Percentiles rank a stretch among this genome's conserved stretches.
These are phyloP conservation scores for Dictyostelium discoideum DNA, from an alignment of 78 protist genomes.

Conservation along the genomic window dicty_2.7 NC_007091.3:247501-248000, in stretches of 20 bases:
- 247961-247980: constrained; percentile 79
- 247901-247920: constrained; percentile 83
- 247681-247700: constrained; percentile 78
- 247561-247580: neutral
- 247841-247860: constrained; percentile 27
- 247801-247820: neutral
- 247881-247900: constrained; percentile 51
- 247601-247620: neutral
- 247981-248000: constrained; percentile 86
- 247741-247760: constrained; percentile 78
- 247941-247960: constrained; percentile 80
- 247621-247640: constrained; percentile 92
- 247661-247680: constrained; percentile 84
- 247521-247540: neutral
- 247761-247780: constrained; percentile 5
- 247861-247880: constrained; percentile 68
- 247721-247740: constrained; percentile 84
- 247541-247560: neutral
- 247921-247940: constrained; percentile 86
- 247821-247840: neutral
- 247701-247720: constrained; percentile 76
- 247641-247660: constrained; percentile 83
- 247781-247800: neutral
- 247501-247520: neutral
- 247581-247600: neutral